Conservation (phyloP, 2,329 filamentous ascomycete species). For the Ophiostoma novo-ulmi region DNA sequence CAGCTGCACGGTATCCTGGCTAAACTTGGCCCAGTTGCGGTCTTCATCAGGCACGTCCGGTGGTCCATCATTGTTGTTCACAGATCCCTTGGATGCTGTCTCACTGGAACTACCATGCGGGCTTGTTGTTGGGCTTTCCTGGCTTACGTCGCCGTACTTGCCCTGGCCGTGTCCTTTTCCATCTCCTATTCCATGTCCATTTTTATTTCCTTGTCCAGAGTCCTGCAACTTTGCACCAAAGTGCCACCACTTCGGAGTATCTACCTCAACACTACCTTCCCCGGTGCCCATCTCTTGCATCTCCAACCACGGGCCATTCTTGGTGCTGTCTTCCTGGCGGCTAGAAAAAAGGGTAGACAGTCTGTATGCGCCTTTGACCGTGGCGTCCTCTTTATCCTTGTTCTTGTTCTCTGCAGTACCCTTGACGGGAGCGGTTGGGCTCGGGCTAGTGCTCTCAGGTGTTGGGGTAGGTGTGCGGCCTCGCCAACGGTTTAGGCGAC, state of each 20-base stretch:
- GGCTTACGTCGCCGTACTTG: not conserved
- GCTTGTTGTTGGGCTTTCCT: not conserved
- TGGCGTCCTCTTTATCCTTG: not conserved
- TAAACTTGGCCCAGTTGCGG: conserved; percentile 30
- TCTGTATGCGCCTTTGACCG: not conserved
- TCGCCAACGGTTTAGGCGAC: not conserved
- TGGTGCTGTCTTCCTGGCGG: not conserved
- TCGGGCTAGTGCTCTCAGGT: not conserved
- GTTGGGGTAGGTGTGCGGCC: not conserved
- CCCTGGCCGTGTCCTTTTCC: not conserved
- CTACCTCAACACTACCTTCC: too few species aligned
- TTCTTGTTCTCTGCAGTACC: not conserved
- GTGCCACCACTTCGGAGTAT: not conserved
- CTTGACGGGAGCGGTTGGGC: not conserved
- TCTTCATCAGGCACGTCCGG: conserved; percentile 28
- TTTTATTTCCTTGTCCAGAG: not conserved
- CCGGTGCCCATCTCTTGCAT: not conserved
- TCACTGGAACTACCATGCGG: not conserved
- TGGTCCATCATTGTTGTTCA: not conserved
- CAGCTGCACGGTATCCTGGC: conserved; percentile 28
- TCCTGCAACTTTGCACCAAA: not conserved
- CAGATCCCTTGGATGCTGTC: not conserved
- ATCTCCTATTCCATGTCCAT: not conserved
- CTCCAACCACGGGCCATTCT: not conserved
- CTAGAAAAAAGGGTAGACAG: not conserved